These are phyloP conservation scores for Boletus pseudopeckii DNA, from an alignment of 768 basidiomycete species.

Conservation along the genomic window DNA sequence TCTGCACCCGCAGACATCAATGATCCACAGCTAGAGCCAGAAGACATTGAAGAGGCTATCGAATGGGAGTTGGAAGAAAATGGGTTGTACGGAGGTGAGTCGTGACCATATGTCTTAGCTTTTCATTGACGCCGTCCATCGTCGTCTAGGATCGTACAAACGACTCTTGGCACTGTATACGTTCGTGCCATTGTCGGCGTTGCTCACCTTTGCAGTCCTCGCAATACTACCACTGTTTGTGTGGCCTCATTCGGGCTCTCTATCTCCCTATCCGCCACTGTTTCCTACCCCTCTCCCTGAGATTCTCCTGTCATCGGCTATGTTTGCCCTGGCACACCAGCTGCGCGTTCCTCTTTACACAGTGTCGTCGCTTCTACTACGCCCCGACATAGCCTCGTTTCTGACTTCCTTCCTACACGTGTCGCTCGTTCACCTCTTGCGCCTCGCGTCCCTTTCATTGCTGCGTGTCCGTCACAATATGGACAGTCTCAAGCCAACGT, in stretches of 20 bases:
- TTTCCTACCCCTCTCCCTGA: slow-evolving; percentile 67
- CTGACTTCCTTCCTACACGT: slow-evolving; percentile 45
- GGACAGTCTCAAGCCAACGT: slow-evolving; percentile 44
- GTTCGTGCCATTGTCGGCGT: slow-evolving; percentile 53
- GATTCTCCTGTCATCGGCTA: slow-evolving; percentile 53
- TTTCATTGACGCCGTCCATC: slow-evolving; percentile 1
- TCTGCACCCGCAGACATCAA: slow-evolving; percentile 6
- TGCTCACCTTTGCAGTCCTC: slow-evolving; percentile 48
- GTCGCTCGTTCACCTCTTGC: slow-evolving; percentile 49
- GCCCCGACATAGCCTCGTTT: slow-evolving; percentile 30
- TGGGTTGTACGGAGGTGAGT: slow-evolving; percentile 49
- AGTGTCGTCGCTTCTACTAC: slow-evolving; percentile 33
- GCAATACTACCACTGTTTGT: slow-evolving; percentile 47
- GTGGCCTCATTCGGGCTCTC: slow-evolving; percentile 39
- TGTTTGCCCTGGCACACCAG: slow-evolving; percentile 41
- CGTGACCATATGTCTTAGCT: background rate
- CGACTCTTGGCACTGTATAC: slow-evolving; percentile 54
- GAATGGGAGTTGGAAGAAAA: slow-evolving; percentile 46
- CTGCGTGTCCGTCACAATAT: slow-evolving; percentile 48
- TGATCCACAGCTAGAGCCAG: slow-evolving; percentile 21
- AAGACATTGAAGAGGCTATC: slow-evolving; percentile 41
- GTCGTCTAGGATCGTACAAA: slow-evolving; percentile 56
- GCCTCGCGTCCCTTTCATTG: slow-evolving; percentile 51
- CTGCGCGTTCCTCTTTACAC: slow-evolving; percentile 32
- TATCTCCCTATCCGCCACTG: slow-evolving; percentile 43